These are phyloP conservation scores for Skeletonema costatum DNA, from an alignment of 108 stramenopile species.

Conservation along the genomic window DNA sequence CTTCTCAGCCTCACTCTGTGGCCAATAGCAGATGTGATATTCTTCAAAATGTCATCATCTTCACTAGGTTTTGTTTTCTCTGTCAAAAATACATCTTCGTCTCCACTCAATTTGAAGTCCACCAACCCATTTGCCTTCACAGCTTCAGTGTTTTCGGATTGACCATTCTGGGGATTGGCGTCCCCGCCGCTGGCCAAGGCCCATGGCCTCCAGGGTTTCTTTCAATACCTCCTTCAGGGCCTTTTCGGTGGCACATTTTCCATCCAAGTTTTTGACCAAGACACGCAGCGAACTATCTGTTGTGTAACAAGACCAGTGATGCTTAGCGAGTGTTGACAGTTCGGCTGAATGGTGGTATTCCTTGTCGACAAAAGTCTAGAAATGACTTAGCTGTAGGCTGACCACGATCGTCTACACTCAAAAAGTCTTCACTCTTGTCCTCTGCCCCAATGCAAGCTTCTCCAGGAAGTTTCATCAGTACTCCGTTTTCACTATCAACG, in stretches of 20 bases:
- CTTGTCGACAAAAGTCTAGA: slow-evolving; percentile 63
- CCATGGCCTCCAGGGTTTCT: slow-evolving; percentile 69
- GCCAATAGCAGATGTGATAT: slow-evolving; percentile 68
- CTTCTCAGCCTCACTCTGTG: slow-evolving; percentile 64
- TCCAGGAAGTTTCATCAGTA: slow-evolving; percentile 31
- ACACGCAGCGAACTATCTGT: slow-evolving; percentile 73
- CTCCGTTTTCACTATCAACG: slow-evolving; percentile 34
- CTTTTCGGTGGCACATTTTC: slow-evolving; percentile 63
- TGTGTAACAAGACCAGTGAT: slow-evolving; percentile 76
- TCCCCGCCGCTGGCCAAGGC: slow-evolving; percentile 30
- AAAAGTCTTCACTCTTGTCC: slow-evolving; percentile 75
- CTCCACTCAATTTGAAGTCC: slow-evolving; percentile 29
- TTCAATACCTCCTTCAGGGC: slow-evolving; percentile 72
- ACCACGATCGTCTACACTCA: slow-evolving; percentile 29
- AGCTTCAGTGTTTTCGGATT: slow-evolving; percentile 32
- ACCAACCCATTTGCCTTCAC: slow-evolving; percentile 8
- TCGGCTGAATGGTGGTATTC: slow-evolving; percentile 77
- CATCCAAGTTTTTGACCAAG: slow-evolving; percentile 76
- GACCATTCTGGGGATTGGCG: slow-evolving; percentile 9
- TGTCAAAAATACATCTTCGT: slow-evolving; percentile 33
- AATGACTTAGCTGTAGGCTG: slow-evolving; percentile 44
- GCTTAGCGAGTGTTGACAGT: slow-evolving; percentile 52
- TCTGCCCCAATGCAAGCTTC: slow-evolving; percentile 55
- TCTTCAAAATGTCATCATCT: slow-evolving; percentile 26
- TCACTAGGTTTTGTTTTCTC: slow-evolving; percentile 19